Percentiles rank a stretch among this genome's conserved stretches.
These are phyloP conservation scores for Trichoderma erinaceum DNA, from an alignment of 495 filamentous ascomycete species.

Conservation along the genomic window DNA sequence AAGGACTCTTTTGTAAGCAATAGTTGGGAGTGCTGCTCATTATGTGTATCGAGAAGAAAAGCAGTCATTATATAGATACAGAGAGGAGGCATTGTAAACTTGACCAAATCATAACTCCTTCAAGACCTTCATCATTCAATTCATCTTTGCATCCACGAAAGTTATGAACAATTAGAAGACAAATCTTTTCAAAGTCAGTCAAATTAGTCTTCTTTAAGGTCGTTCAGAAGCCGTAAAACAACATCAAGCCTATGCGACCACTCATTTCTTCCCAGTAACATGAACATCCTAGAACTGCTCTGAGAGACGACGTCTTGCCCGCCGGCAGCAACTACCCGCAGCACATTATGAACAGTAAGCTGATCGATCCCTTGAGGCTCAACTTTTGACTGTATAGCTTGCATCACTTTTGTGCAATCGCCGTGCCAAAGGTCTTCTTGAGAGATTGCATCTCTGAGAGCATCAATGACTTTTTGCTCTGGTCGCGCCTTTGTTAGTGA, in stretches of 20 bases:
- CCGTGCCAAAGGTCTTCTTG: not conserved
- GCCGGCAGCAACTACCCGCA: not conserved
- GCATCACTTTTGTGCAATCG: not conserved
- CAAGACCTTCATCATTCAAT: too few species aligned
- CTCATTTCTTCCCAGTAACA: constrained; percentile 3
- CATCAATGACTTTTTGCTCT: constrained; percentile 1
- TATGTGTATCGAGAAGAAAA: too few species aligned
- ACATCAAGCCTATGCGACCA: constrained; percentile 1
- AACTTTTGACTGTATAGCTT: constrained; percentile 1
- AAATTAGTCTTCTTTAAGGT: not conserved
- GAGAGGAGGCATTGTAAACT: too few species aligned
- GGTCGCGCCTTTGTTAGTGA: not conserved
- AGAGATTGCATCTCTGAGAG: not conserved
- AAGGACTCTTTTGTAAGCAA: too few species aligned
- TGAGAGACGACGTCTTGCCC: constrained; percentile 5
- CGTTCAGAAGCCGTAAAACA: not conserved
- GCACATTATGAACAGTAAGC: not conserved
- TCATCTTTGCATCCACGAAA: too few species aligned
- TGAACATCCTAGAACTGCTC: constrained; percentile 16
- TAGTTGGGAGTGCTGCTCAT: too few species aligned
- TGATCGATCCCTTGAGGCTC: constrained; percentile 1
- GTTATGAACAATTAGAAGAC: not conserved
- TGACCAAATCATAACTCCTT: too few species aligned
- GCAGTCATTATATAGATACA: too few species aligned
- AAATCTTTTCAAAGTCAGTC: not conserved